Conservation (phyloP, 805 yeast species). For the Hyphopichia homilentoma region DNA sequence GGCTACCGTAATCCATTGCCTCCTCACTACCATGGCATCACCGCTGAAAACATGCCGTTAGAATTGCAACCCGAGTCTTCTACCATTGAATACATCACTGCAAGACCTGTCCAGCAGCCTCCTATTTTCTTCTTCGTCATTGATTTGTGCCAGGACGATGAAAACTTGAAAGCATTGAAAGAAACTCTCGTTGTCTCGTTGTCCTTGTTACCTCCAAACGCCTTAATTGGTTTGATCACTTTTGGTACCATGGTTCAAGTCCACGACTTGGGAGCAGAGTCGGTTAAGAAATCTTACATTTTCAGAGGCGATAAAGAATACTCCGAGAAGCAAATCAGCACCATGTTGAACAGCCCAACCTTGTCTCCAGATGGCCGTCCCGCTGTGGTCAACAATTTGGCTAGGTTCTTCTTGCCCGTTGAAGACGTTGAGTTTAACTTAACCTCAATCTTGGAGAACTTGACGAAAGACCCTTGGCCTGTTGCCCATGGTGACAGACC, state of each 20-base stretch:
- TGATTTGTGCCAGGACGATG: constrained; percentile 87
- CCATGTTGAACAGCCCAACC: constrained; percentile 41
- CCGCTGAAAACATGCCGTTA: constrained; percentile 73
- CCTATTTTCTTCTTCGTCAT: constrained; percentile 84
- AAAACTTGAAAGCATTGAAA: constrained; percentile 77
- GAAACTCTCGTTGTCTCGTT: constrained; percentile 75
- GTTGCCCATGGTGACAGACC: constrained; percentile 82
- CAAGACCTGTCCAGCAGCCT: constrained; percentile 77
- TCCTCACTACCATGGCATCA: constrained; percentile 71
- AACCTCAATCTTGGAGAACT: constrained; percentile 71
- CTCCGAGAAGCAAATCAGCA: constrained; percentile 61
- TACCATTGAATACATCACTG: constrained; percentile 81
- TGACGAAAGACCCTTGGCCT: constrained; percentile 85
- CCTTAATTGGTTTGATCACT: constrained; percentile 82
- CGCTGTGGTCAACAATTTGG: constrained; percentile 31
- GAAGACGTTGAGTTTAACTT: constrained; percentile 80
- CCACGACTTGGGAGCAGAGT: constrained; percentile 68
- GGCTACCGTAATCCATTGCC: constrained; percentile 75
- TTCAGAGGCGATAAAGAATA: constrained; percentile 91
- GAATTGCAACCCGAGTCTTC: constrained; percentile 69
- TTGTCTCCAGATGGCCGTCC: constrained; percentile 21
- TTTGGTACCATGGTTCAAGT: constrained; percentile 88
- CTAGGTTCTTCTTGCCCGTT: constrained; percentile 70
- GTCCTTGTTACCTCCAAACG: constrained; percentile 82
- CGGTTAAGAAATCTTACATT: constrained; percentile 70